phyloP scores from a whole-genome alignment of 345 rosid species.

The Rhizophora apiculata region DNA sequence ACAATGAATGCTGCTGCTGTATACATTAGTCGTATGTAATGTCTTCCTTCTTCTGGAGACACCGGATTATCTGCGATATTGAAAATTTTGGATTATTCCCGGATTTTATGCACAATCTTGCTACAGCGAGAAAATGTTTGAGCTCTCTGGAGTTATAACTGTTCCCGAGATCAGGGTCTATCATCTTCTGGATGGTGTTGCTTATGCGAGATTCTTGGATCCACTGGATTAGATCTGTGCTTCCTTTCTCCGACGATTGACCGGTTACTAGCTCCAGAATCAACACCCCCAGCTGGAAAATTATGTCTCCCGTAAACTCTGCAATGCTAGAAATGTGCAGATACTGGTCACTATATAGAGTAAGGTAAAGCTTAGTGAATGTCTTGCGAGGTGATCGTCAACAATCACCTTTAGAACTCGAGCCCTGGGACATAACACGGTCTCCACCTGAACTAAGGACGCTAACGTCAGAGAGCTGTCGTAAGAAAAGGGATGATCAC shows the following conservation, averaged over 20 bases:
- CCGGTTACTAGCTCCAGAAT: slow-evolving; percentile 88
- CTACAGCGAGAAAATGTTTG: slow-evolving; percentile 47
- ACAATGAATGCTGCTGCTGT: not conserved
- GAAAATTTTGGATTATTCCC: slow-evolving; percentile 56
- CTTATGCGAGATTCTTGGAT: slow-evolving; percentile 59
- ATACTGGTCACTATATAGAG: not conserved
- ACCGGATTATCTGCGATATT: slow-evolving; percentile 49
- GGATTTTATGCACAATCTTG: slow-evolving; percentile 65
- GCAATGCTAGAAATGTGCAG: slow-evolving; percentile 5
- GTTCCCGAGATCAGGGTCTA: slow-evolving; percentile 85
- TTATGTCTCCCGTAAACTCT: slow-evolving; percentile 50
- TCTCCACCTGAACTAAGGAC: slow-evolving; percentile 36
- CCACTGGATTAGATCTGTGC: slow-evolving; percentile 54
- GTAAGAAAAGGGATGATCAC: slow-evolving; percentile 4
- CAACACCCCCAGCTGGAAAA: slow-evolving; percentile 82
- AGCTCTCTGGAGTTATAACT: slow-evolving; percentile 50
- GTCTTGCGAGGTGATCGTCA: not conserved
- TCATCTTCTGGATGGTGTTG: slow-evolving; percentile 69
- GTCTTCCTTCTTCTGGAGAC: slow-evolving; percentile 57
- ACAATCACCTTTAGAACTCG: slow-evolving; percentile 49
- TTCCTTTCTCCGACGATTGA: slow-evolving; percentile 66
- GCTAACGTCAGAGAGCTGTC: slow-evolving; percentile 68
- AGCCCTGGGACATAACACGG: slow-evolving; percentile 28
- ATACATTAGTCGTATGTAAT: not conserved
- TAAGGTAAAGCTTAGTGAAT: not conserved